These are phyloP conservation scores for Rhinocladiella mackenziei DNA, from an alignment of 2,329 filamentous ascomycete genomes.

Conservation along the genomic window DNA sequence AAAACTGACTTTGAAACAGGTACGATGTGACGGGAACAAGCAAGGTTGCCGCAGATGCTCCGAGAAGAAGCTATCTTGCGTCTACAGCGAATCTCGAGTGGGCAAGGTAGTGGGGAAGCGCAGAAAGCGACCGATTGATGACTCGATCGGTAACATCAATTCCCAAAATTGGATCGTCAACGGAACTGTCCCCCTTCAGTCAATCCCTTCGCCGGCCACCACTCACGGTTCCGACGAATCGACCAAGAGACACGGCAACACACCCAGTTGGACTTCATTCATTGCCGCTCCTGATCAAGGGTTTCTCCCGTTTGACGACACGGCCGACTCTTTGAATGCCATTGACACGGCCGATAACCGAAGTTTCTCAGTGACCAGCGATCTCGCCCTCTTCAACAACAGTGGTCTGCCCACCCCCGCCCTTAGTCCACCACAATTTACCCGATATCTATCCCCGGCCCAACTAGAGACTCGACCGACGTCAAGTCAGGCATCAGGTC, in stretches of 20 bases:
- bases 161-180: conserved; percentile 22
- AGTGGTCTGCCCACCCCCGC: conserved; percentile 25
- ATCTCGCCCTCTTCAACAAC: conserved; percentile 21
- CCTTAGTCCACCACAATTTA: conserved; percentile 27
- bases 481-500: conserved; percentile 13
- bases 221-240: conserved; percentile 21
- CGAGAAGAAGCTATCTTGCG: conserved; percentile 27
- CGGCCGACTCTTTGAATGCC: conserved; percentile 19
- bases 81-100: conserved; percentile 30
- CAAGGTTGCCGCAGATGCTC: conserved; percentile 27
- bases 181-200: conserved; percentile 15
- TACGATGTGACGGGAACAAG: conserved; percentile 30
- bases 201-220: conserved; percentile 26
- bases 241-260: conserved; percentile 14
- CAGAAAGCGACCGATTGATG: conserved; percentile 27
- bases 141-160: conserved; percentile 22
- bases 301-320: conserved; percentile 20
- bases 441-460: conserved; percentile 23
- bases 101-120: conserved; percentile 30
- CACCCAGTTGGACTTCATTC: conserved; percentile 23
- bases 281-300: conserved; percentile 18
- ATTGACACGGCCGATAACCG: conserved; percentile 25
- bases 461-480: conserved; percentile 20
- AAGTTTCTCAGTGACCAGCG: conserved; percentile 22
- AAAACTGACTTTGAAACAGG: conserved; percentile 18